Conservation (phyloP, 192 early-diverging fungal genomes). For the Funneliformis geosporum region DNA sequence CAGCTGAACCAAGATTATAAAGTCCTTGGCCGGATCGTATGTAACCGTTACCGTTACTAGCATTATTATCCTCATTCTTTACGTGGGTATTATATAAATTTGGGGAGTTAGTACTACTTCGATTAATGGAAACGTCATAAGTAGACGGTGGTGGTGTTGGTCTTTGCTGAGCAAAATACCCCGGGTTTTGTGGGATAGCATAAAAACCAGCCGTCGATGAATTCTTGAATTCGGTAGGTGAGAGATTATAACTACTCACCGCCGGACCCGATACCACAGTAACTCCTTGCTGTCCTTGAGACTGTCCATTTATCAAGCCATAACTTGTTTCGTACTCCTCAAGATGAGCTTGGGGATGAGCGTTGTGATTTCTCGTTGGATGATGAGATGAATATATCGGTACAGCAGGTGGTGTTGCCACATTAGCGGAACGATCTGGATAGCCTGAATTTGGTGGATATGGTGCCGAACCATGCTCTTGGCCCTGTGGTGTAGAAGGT, state of each 20-base stretch:
- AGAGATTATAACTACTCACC: constrained; percentile 27
- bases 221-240: constrained; percentile 1
- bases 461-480: constrained; percentile 17
- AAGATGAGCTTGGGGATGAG: constrained; percentile 5
- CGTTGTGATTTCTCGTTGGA: constrained; percentile 5
- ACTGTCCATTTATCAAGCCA: constrained; percentile 30
- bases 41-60: constrained; percentile 14
- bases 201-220: constrained; percentile 1
- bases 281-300: constrained; percentile 29
- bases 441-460: constrained; percentile 7
- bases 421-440: constrained; percentile 1
- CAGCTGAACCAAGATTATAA: constrained; percentile 21
- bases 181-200: not conserved
- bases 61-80: constrained; percentile 21
- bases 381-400: constrained; percentile 14
- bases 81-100: not conserved
- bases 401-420: constrained; percentile 7
- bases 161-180: not conserved
- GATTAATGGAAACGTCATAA: constrained; percentile 10
- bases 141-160: not conserved
- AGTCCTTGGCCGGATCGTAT: constrained; percentile 3
- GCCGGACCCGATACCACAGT: constrained; percentile 8
- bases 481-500: not conserved
- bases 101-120: not conserved
- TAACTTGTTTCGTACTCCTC: constrained; percentile 29